Base-by-base conservation (phyloP, 257 asterid genomes). In the Thymus mandschuricus region DNA sequence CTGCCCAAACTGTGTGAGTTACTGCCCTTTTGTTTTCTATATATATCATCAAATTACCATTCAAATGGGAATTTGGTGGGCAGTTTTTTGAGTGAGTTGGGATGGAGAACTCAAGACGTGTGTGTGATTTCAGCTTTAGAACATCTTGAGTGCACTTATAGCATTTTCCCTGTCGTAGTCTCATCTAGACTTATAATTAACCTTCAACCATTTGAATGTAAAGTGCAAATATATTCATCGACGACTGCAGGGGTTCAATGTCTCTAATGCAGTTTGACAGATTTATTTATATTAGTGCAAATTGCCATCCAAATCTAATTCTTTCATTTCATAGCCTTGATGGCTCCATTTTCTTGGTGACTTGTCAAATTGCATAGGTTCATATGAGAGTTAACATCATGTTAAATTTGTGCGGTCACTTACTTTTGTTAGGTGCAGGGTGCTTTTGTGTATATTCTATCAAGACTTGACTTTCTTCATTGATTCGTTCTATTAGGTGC, bases 1-100 rank as follows among this genome's bases (percentile, higher is more conserved):
- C 96, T 70, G 95, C 96, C 63, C 85, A 91, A 67, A 40, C 74
- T 41, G 89, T 93, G 98, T 93, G 76, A 88, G 93, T 79, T 58
- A 10, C 65, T 50, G 63, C 35, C 11, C 40, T 67, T 44, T 1
- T 21, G 21, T 21, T 65, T 70, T 64, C 58, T 54, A 43, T 13
- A 49, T 61, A 31, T 59, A 38, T 75, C 43, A 60, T 74, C 54
- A 10, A 45, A 49, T 35, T 68, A 8, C 64, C 48, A 46, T 30
- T 27, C 0, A 41, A 13, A 6, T 15, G 8, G 15, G 73, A 66
- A 13, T 65, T 60, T 60, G 43, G 57, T 75, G 31, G 58, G 56
- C 33, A 49, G 31, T 66, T 40, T 5, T 13, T 31, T 43, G 45
- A 55, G 66, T 30, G 64, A 12, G 70, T 40, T 44, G 28, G 34